Percentiles rank a stretch among this genome's conserved stretches.
phyloP scores from a whole-genome alignment of 2,329 filamentous ascomycete genomes.

The Didymella pinodella region DNA sequence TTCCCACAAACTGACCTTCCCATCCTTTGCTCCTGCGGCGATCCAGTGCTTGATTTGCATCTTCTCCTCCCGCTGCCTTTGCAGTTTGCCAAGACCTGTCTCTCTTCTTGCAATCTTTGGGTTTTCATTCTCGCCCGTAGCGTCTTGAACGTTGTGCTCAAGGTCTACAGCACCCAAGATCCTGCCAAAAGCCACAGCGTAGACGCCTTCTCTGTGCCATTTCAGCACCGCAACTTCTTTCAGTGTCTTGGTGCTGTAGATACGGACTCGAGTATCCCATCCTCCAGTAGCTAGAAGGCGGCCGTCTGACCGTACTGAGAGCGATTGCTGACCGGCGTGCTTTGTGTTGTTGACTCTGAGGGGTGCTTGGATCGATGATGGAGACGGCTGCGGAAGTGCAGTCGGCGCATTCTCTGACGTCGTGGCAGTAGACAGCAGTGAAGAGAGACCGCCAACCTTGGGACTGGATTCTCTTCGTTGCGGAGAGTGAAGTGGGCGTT shows the following conservation, averaged over 20 bases:
- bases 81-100: slow-evolving; percentile 33
- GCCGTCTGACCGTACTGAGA: slow-evolving; percentile 79
- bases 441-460: slow-evolving; percentile 31
- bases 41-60: slow-evolving; percentile 84
- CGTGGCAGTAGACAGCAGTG: slow-evolving; percentile 32
- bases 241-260: slow-evolving; percentile 82
- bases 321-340: slow-evolving; percentile 87
- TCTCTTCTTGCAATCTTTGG: slow-evolving; percentile 18
- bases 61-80: slow-evolving; percentile 55
- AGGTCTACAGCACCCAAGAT: slow-evolving; percentile 38
- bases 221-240: slow-evolving; percentile 90
- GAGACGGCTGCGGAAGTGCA: slow-evolving; percentile 18
- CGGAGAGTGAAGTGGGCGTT: slow-evolving; percentile 19
- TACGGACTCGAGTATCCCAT: slow-evolving; percentile 83
- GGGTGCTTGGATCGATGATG: slow-evolving; percentile 51
- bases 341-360: slow-evolving; percentile 76
- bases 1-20: slow-evolving; percentile 95
- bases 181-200: slow-evolving; percentile 75
- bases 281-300: slow-evolving; percentile 88
- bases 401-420: neutral
- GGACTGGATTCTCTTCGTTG: slow-evolving; percentile 2
- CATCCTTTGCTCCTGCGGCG: slow-evolving; percentile 90
- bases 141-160: neutral
- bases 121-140: neutral
- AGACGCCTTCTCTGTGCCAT: slow-evolving; percentile 91